Percentiles rank a stretch among this genome's conserved stretches.
Conservation (phyloP, 192 early-diverging fungal genomes). For the Pilobolus umbonatus region DNA sequence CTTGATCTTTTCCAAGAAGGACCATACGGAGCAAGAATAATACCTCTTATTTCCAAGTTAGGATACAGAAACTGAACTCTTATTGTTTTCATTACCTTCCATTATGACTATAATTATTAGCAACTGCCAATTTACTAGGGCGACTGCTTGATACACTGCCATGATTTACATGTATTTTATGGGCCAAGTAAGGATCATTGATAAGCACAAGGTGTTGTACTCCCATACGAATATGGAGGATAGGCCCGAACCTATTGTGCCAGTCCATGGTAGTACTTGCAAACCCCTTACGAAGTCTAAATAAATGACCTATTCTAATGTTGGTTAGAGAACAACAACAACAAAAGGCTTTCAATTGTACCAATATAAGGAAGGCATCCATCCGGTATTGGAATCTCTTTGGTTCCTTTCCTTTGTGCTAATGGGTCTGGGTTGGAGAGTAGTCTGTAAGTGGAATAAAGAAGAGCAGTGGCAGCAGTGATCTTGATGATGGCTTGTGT, state of each 20-base stretch:
- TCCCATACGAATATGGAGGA: neutral
- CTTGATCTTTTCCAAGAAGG: conserved; percentile 1
- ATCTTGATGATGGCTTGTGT: no score
- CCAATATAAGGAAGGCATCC: neutral
- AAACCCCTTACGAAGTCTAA: neutral
- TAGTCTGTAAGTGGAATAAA: no score
- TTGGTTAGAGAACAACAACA: no score
- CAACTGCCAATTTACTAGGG: neutral
- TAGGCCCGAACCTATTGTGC: neutral
- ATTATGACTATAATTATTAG: neutral
- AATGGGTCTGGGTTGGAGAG: neutral
- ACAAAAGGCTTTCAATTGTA: no score
- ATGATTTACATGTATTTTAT: conserved; percentile 6
- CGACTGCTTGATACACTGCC: neutral
- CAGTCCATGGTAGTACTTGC: neutral
- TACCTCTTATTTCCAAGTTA: neutral
- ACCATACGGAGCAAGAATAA: neutral
- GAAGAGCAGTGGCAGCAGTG: no score
- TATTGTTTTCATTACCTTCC: neutral
- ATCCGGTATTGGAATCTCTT: neutral
- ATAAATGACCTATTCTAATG: no score
- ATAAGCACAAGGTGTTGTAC: conserved; percentile 2
- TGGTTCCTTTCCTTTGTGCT: neutral
- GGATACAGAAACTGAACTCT: no score
- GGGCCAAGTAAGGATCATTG: neutral